Evolutionary conservation across 2,329 filamentous ascomycete species (phyloP).

Genomic region (Penicillium concentricum): DNA sequence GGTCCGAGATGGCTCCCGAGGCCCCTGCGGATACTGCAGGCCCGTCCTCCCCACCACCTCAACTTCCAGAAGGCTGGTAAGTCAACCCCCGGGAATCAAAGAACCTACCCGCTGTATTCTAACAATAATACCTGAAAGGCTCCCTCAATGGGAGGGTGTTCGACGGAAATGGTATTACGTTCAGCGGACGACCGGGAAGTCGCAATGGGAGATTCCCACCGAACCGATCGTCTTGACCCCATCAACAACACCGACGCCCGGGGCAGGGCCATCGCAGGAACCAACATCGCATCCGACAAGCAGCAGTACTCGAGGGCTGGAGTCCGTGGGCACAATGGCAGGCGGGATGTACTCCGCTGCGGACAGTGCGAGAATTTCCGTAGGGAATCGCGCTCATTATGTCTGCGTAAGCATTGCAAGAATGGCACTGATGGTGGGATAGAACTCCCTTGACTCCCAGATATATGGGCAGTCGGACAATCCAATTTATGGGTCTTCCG

Average conservation of each 20-base stretch:
- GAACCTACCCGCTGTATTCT: not conserved
- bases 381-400: slow-evolving; percentile 27
- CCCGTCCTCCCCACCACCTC: slow-evolving; percentile 38
- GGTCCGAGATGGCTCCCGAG: slow-evolving; percentile 26
- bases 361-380: slow-evolving; percentile 25
- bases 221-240: slow-evolving; percentile 40
- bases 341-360: slow-evolving; percentile 16
- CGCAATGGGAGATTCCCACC: slow-evolving; percentile 44
- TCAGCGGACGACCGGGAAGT: slow-evolving; percentile 39
- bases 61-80: slow-evolving; percentile 41
- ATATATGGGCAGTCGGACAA: slow-evolving; percentile 14
- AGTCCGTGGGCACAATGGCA: slow-evolving; percentile 10
- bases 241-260: slow-evolving; percentile 31
- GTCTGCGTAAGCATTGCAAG: slow-evolving; percentile 18
- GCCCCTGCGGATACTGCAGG: slow-evolving; percentile 39
- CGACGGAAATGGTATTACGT: slow-evolving; percentile 42
- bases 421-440: slow-evolving; percentile 28
- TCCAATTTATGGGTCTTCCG: slow-evolving; percentile 15
- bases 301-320: slow-evolving; percentile 15
- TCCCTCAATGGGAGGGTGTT: slow-evolving; percentile 42
- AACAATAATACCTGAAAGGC: slow-evolving; percentile 23
- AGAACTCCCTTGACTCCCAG: slow-evolving; percentile 25
- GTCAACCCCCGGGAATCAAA: slow-evolving; percentile 7
- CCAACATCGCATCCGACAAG: slow-evolving; percentile 27
- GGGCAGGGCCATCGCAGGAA: slow-evolving; percentile 26